Percentiles rank a stretch among this genome's conserved stretches.
Conservation (phyloP, 495 filamentous ascomycete genomes). For the Penicillium psychrofluorescens region DNA sequence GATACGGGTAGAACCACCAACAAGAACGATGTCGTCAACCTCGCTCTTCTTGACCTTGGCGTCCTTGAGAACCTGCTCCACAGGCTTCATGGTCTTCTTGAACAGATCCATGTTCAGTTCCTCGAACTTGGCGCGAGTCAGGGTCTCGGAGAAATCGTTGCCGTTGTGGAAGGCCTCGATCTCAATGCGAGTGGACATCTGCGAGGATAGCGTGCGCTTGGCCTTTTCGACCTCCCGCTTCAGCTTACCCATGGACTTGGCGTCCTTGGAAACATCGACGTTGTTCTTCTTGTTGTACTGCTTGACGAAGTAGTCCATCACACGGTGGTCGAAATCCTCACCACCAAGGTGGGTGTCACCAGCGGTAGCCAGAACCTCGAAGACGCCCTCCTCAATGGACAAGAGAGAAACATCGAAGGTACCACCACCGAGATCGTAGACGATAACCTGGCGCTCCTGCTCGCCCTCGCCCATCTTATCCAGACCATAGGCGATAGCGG, state of each 20-base stretch:
- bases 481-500: slow-evolving; percentile 81
- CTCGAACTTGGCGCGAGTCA: slow-evolving; percentile 98
- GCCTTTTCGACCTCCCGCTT: slow-evolving; percentile 99
- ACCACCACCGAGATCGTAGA: slow-evolving; percentile 99
- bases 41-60: slow-evolving; percentile 85
- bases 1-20: slow-evolving; percentile 93
- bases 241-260: slow-evolving; percentile 99
- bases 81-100: slow-evolving; percentile 97
- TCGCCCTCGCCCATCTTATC: slow-evolving; percentile 61
- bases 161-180: slow-evolving; percentile 97
- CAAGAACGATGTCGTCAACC: slow-evolving; percentile 81
- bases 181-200: slow-evolving; percentile 97
- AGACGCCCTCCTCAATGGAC: slow-evolving; percentile 93
- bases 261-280: slow-evolving; percentile 86
- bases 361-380: slow-evolving; percentile 95
- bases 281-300: slow-evolving; percentile 98
- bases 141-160: slow-evolving; percentile 96
- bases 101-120: slow-evolving; percentile 98
- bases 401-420: slow-evolving; percentile 99
- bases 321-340: slow-evolving; percentile 98
- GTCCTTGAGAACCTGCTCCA: slow-evolving; percentile 94
- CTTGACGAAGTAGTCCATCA: slow-evolving; percentile 97
- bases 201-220: slow-evolving; percentile 97
- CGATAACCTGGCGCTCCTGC: slow-evolving; percentile 81
- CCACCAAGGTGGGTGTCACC: slow-evolving; percentile 99